Evolutionary conservation across 345 rosid genomes (phyloP), one percentile per base, ranked within the genome.

Genomic region (Luvunga scandens): DNA sequence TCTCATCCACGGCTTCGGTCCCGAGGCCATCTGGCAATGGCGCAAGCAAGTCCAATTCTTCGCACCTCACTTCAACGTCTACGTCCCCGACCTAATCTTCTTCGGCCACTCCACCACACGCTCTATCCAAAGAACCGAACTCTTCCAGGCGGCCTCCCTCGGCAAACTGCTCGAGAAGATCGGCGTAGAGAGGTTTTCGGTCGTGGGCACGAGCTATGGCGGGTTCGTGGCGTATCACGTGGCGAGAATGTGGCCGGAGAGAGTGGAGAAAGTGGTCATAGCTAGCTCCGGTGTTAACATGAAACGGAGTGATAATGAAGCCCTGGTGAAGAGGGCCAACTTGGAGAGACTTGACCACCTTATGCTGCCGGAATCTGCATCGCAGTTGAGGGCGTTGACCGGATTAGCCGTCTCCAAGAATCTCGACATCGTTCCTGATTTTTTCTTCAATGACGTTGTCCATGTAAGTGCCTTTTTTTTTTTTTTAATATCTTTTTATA

Each of bases 1-100:
- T 50, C 85, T 95, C 45, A 83, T 95, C 78, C 99, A 95, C 50
- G 99, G 98, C 64, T 95, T 95, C 73, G 99, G 99, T 1, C 98
- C 98, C 9, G 68, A 77, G 18, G 84, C 94, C 22, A 77, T 91
- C 69, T 93, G 95, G 95, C 95, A 91, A 78, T 94, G 98, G 98
- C 88, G 94, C 36, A 78, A 73, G 39, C 95, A 93, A 87, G 95
- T 91, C 38, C 94, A 90, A 67, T 87, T 84, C 84, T 87, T 93
- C 4, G 71, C 88, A 1, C 79, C 91, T 0, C 6, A 42, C 28
- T 90, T 89, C 85, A 75, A 89, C 25, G 78, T 95, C 4, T 93
- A 86, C 77, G 92, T 90, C 55, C 98, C 99, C 4, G 93, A 95
- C 78, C 88, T 95, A 55, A 57, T 95, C 42, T 95, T 93, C 75